Percentiles rank a stretch among this genome's conserved stretches.
Evolutionary conservation across 257 asterid species (phyloP).

Genomic region (Solanum tarijense): DNA sequence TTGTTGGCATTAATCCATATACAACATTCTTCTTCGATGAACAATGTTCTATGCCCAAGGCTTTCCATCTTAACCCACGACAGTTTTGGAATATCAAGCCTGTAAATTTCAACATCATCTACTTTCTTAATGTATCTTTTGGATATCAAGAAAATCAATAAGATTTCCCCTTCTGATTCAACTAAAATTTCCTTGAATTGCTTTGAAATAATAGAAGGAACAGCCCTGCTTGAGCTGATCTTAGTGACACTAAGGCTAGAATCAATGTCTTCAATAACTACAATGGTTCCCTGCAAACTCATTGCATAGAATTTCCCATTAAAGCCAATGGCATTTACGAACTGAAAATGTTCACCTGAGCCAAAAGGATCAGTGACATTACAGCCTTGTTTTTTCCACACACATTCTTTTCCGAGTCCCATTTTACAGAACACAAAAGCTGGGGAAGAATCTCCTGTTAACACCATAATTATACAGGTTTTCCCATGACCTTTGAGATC

Average conservation of each 20-base stretch:
- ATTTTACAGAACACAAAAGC: background rate
- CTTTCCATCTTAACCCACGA: constrained; percentile 7
- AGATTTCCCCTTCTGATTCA: constrained; percentile 23
- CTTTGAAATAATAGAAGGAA: background rate
- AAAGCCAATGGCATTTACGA: constrained; percentile 5
- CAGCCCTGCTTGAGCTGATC: constrained; percentile 9
- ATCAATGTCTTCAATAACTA: constrained; percentile 6
- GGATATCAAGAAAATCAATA: constrained; percentile 14
- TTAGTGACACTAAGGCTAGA: background rate
- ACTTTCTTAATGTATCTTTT: constrained; percentile 6
- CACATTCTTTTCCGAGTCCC: background rate
- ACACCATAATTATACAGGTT: background rate
- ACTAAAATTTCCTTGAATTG: constrained; percentile 13
- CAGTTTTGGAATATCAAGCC: constrained; percentile 4
- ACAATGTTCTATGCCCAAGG: constrained; percentile 20
- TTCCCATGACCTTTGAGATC: background rate
- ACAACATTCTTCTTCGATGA: constrained; percentile 16
- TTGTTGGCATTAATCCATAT: constrained; percentile 11
- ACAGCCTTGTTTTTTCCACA: constrained; percentile 3
- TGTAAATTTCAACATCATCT: constrained; percentile 23
- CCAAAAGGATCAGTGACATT: background rate
- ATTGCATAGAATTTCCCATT: constrained; percentile 7
- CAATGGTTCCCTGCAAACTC: constrained; percentile 11
- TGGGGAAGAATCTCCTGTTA: constrained; percentile 6
- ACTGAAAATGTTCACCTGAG: background rate